Base-by-base conservation (phyloP, 768 basidiomycete genomes). In the Candolleomyces efflorescens region DNA sequence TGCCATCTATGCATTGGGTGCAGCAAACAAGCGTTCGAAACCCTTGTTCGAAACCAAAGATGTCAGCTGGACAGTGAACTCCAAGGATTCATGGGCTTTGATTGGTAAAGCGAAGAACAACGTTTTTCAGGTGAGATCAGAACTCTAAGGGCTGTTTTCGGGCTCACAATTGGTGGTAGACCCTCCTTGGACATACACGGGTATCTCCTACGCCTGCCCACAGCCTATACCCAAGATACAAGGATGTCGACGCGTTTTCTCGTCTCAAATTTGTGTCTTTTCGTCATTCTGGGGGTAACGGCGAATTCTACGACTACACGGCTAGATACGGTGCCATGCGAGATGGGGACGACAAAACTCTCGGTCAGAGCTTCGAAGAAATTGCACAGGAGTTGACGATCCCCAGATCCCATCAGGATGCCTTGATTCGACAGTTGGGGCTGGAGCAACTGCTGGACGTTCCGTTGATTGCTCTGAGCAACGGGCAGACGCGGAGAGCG, bases 231-330 rank as follows among this genome's bases (percentile, higher is more conserved):
- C 94, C 94, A 0, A 86, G 86, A 62, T 73, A 78, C 1, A 50
- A 65, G 20, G 55, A 69, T 18, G 63, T 66, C 15, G 81, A 90
- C 61, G 77, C 86, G 0, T 80, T 79, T 59, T 65, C 76, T 7
- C 70, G 70, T 32, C 66, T 90, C 36, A 73, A 78, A 15, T 68
- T 84, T 36, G 87, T 92, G 9, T 85, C 87, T 0, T 91, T 90
- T 60, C 79, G 85, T 0, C 84, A 89, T 59, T 79, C 85, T 17
- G 75, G 79, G 46, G 56, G 62, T 1, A 46, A 22, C 26, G 86
- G 87, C 7, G 90, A 82, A 11, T 98, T 98, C 73, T 89, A 90
- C 59, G 95, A 98, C 72, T 97, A 89, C 66, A 90, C 93, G 0
- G 93, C 94, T 2, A 84, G 94, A 2, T 98, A 98, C 67, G 93